Evolutionary conservation across 1,139 yeast genomes (phyloP).

Genomic region (Yamadazyma sp.): DNA sequence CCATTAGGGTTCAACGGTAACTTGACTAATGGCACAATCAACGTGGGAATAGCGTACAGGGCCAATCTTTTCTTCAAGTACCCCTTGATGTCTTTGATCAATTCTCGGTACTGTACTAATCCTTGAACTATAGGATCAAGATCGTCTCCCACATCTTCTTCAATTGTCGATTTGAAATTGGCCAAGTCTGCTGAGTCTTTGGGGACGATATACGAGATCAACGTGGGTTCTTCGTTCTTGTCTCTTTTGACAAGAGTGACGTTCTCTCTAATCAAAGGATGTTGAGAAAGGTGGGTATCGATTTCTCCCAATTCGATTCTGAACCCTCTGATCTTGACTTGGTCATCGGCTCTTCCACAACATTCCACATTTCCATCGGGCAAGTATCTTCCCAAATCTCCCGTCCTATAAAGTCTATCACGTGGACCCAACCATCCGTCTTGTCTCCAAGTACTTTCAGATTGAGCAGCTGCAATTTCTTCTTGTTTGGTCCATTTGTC

Average conservation of each 20-base stretch:
- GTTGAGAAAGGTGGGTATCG: conserved; percentile 94
- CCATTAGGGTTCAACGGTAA: conserved; percentile 97
- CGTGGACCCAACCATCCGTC: conserved; percentile 90
- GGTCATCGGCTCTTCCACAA: conserved; percentile 98
- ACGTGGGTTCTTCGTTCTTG: conserved; percentile 86
- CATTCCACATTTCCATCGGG: conserved; percentile 98
- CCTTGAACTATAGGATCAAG: conserved; percentile 77
- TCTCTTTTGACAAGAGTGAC: conserved; percentile 91
- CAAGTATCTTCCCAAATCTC: conserved; percentile 93
- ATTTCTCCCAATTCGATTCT: conserved; percentile 98
- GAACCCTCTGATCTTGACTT: conserved; percentile 97
- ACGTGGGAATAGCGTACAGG: conserved; percentile 87
- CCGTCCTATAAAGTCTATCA: conserved; percentile 93
- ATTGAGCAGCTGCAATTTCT: conserved; percentile 26
- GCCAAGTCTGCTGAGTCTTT: conserved; percentile 60
- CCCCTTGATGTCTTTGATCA: conserved; percentile 76
- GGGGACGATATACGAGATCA: conserved; percentile 91
- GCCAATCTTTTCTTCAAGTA: conserved; percentile 89
- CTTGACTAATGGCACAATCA: conserved; percentile 81
- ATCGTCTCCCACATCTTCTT: conserved; percentile 24
- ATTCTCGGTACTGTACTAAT: conserved; percentile 68
- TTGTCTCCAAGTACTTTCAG: conserved; percentile 64
- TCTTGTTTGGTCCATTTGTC: conserved; percentile 61
- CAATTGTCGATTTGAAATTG: conserved; percentile 45
- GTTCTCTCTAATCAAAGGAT: conserved; percentile 87